Evolutionary conservation across 2,329 filamentous ascomycete genomes (phyloP).

Genomic region (Fusarium burgessii): DNA sequence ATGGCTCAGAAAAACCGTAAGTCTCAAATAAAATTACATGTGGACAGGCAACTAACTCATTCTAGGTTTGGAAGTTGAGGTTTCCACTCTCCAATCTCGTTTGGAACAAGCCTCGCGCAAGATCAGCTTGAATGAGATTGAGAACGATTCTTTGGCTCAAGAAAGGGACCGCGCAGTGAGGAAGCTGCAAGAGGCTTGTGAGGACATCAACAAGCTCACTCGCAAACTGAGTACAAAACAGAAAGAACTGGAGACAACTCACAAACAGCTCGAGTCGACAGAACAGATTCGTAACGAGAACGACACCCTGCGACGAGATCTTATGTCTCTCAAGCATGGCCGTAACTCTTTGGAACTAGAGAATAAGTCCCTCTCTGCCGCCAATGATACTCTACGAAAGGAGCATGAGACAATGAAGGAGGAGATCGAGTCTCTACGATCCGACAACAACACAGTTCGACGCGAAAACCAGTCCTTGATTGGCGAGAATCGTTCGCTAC

Average conservation of each 20-base stretch:
- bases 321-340: constrained; percentile 55
- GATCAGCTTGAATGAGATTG: constrained; percentile 70
- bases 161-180: constrained; percentile 75
- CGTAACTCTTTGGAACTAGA: constrained; percentile 55
- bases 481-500: constrained; percentile 60
- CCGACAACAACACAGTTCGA: constrained; percentile 56
- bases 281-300: constrained; percentile 55
- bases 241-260: constrained; percentile 57
- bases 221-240: constrained; percentile 57
- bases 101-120: constrained; percentile 73
- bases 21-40: constrained; percentile 43
- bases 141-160: constrained; percentile 70
- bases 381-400: constrained; percentile 55
- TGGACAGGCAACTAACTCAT: constrained; percentile 7
- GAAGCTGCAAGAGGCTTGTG: constrained; percentile 71
- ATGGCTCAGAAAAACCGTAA: constrained; percentile 68
- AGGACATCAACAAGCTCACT: constrained; percentile 65
- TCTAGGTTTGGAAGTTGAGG: constrained; percentile 68
- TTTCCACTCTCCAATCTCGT: constrained; percentile 70
- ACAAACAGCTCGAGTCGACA: constrained; percentile 56
- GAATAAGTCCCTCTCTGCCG: constrained; percentile 55
- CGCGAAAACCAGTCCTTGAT: constrained; percentile 58
- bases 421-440: constrained; percentile 57
- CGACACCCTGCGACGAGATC: constrained; percentile 56
- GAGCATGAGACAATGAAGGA: constrained; percentile 53